Percentiles rank a stretch among this genome's conserved stretches.
These are phyloP conservation scores for Penicillium italicum DNA, from an alignment of 2,329 filamentous ascomycete species.

Conservation along the genomic window DNA sequence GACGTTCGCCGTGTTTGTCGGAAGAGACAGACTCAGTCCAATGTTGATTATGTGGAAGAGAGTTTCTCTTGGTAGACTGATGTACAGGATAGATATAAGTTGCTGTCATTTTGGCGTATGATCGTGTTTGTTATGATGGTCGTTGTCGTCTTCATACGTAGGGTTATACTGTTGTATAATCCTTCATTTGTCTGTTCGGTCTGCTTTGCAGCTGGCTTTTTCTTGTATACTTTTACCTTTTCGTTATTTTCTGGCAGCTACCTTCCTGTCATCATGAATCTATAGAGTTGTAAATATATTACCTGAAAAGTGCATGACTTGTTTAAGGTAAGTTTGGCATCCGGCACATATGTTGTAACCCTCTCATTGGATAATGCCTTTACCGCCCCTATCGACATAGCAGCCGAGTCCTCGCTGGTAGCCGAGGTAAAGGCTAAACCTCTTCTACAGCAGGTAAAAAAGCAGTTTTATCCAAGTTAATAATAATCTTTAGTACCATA, in stretches of 20 bases:
- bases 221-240: conserved; percentile 1
- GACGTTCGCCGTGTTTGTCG: conserved; percentile 69
- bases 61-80: conserved; percentile 55
- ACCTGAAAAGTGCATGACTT: conserved; percentile 9
- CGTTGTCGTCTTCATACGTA: background rate
- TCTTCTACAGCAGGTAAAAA: no score
- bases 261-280: background rate
- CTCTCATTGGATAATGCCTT: no score
- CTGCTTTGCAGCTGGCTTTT: conserved; percentile 6
- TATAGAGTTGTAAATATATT: conserved; percentile 15
- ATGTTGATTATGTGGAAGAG: conserved; percentile 74
- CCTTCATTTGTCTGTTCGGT: background rate
- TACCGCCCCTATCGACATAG: no score
- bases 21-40: conserved; percentile 56
- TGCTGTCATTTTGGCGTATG: background rate
- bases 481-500: no score
- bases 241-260: background rate
- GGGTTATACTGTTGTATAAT: background rate
- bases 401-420: no score
- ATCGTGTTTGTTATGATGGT: background rate
- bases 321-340: no score
- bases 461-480: no score
- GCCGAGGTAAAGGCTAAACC: no score
- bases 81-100: background rate
- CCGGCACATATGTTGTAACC: no score